These are phyloP conservation scores for Neurospora sp. DNA, from an alignment of 495 filamentous ascomycete species.

Conservation along the genomic window DNA sequence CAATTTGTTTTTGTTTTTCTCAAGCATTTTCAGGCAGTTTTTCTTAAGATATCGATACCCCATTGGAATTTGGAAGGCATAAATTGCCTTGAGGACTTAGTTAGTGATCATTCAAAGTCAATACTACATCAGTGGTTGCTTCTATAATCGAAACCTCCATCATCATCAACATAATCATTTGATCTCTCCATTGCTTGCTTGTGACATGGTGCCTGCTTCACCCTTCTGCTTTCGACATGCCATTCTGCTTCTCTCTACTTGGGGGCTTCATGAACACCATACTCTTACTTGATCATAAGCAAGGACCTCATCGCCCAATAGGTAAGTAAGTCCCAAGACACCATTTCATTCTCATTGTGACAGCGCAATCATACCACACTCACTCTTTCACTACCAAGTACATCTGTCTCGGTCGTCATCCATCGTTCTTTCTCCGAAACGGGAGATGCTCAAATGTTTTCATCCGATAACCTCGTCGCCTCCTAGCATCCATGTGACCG, in stretches of 20 bases:
- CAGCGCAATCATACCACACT: not conserved
- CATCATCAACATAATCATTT: not conserved
- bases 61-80: not conserved
- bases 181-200: not conserved
- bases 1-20: not conserved
- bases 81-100: not conserved
- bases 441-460: not conserved
- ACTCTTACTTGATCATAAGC: too few relatives aligned
- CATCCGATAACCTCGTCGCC: not conserved
- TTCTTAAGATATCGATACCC: not conserved
- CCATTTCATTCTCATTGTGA: not conserved
- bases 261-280: not conserved
- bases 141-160: not conserved
- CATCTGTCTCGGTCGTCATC: not conserved
- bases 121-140: not conserved
- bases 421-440: not conserved
- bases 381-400: not conserved
- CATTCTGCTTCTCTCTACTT: not conserved
- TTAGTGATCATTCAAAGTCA: not conserved
- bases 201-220: not conserved
- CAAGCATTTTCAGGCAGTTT: not conserved
- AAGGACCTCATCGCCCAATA: not conserved
- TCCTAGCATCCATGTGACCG: not conserved
- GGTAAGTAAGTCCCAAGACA: not conserved
- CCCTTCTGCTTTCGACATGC: not conserved